Evolutionary conservation across 2,329 filamentous ascomycete genomes (phyloP).

Genomic region (Diplocarpon mali): DNA sequence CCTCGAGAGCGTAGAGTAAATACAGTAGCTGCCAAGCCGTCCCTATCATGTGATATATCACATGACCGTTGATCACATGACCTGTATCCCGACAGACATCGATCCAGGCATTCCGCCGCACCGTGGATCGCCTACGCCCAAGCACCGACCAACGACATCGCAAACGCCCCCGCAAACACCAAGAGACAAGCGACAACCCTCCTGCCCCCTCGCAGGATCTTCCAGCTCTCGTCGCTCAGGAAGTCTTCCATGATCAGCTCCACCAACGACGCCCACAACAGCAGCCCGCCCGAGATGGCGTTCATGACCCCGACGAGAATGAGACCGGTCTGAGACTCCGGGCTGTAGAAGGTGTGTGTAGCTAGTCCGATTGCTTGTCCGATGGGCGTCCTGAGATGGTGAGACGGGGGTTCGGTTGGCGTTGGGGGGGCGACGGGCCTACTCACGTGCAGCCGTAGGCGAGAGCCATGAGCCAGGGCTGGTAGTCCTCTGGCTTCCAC

Average conservation of each 20-base stretch:
- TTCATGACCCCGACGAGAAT: slow-evolving; percentile 6
- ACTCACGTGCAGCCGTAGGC: slow-evolving; percentile 6
- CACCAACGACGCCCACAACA: slow-evolving; percentile 1
- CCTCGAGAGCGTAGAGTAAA: too few relatives aligned
- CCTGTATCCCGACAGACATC: too few relatives aligned
- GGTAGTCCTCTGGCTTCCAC: slow-evolving; percentile 3
- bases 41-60: too few relatives aligned
- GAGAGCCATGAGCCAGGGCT: slow-evolving; percentile 6
- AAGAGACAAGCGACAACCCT: slow-evolving; percentile 1
- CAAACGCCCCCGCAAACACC: slow-evolving; percentile 1
- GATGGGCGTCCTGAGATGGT: neutral
- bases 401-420: neutral
- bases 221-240: slow-evolving; percentile 4
- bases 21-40: too few relatives aligned
- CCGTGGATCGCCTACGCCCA: slow-evolving; percentile 1
- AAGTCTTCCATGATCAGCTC: slow-evolving; percentile 7
- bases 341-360: slow-evolving; percentile 4
- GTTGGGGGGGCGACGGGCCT: neutral
- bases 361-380: slow-evolving; percentile 5
- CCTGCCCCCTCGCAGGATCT: slow-evolving; percentile 1
- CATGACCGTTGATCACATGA: too few relatives aligned
- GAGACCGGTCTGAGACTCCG: neutral
- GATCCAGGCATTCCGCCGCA: too few relatives aligned
- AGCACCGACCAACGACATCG: slow-evolving; percentile 5
- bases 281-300: slow-evolving; percentile 4